phyloP scores from a whole-genome alignment of 352 stramenopile genomes.

The Phytopythium aichiense region DNA sequence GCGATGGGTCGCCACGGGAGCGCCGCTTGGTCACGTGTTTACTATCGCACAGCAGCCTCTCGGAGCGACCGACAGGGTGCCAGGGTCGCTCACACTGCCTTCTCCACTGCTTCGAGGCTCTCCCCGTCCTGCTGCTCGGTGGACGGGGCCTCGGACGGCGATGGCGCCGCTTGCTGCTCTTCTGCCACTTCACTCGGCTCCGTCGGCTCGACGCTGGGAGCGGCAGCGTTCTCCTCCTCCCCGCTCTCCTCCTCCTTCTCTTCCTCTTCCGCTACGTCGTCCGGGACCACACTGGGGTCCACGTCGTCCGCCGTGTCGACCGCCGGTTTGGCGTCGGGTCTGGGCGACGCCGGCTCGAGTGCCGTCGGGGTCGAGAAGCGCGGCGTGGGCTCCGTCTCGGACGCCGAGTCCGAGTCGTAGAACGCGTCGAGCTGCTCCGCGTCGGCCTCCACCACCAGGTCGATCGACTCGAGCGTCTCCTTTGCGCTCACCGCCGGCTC shows the following conservation, averaged over 20 bases:
- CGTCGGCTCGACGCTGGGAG: neutral
- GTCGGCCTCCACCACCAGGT: constrained; percentile 64
- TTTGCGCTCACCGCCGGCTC: constrained; percentile 10
- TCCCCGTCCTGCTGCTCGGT: neutral
- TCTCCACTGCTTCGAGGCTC: neutral
- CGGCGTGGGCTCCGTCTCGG: constrained; percentile 14
- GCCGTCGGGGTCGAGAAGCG: constrained; percentile 13
- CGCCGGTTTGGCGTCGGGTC: neutral
- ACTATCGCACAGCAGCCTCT: too few relatives aligned
- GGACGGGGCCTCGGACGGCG: neutral
- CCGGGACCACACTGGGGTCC: neutral
- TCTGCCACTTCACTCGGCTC: constrained; percentile 5
- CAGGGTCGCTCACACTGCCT: neutral
- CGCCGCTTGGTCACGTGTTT: too few relatives aligned
- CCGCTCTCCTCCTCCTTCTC: constrained; percentile 22
- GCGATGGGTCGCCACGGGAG: neutral
- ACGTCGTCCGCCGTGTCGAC: constrained; percentile 3
- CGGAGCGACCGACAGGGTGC: neutral
- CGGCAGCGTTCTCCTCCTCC: neutral
- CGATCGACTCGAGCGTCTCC: constrained; percentile 68
- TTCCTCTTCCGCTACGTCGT: constrained; percentile 7
- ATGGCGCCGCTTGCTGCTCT: constrained; percentile 17
- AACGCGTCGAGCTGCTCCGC: constrained; percentile 62
- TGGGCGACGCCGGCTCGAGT: constrained; percentile 3
- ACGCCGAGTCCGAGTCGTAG: constrained; percentile 59